These are phyloP conservation scores for Suhomyces faveliae DNA, from an alignment of 805 yeast genomes.

Conservation along the genomic window DNA sequence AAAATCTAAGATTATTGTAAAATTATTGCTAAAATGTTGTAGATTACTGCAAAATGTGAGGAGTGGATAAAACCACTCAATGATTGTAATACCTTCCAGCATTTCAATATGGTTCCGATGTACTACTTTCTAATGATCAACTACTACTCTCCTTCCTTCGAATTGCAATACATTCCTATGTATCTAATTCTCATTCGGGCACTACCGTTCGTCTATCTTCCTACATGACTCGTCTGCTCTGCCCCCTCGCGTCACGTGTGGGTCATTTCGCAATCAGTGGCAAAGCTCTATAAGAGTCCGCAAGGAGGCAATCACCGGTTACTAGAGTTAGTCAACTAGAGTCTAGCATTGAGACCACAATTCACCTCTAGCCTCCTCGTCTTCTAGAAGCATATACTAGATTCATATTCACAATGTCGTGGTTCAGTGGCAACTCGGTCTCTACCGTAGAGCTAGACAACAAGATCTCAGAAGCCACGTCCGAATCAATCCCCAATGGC, in stretches of 20 bases:
- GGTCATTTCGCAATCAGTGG: neutral
- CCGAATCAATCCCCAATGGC: slow-evolving; percentile 89
- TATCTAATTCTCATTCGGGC: too few relatives aligned
- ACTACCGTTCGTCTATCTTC: neutral
- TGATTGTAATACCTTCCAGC: too few relatives aligned
- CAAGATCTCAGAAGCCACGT: slow-evolving; percentile 73
- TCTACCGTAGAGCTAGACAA: slow-evolving; percentile 49
- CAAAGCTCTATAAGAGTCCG: neutral
- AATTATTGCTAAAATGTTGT: too few relatives aligned
- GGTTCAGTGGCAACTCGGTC: slow-evolving; percentile 45
- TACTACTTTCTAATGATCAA: too few relatives aligned
- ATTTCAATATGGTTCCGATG: too few relatives aligned
- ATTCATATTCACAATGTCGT: slow-evolving; percentile 45
- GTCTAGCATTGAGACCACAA: neutral
- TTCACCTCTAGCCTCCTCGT: neutral
- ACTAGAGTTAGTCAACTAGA: neutral
- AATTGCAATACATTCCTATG: too few relatives aligned
- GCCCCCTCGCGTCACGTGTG: neutral
- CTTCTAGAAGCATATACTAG: neutral
- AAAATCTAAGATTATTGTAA: too few relatives aligned
- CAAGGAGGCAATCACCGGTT: neutral
- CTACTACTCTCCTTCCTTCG: too few relatives aligned
- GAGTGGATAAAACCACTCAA: too few relatives aligned
- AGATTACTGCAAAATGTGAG: too few relatives aligned
- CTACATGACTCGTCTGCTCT: neutral